Conservation (phyloP, 176 grass and related monocot species). For the Zoysia japonica region DNA sequence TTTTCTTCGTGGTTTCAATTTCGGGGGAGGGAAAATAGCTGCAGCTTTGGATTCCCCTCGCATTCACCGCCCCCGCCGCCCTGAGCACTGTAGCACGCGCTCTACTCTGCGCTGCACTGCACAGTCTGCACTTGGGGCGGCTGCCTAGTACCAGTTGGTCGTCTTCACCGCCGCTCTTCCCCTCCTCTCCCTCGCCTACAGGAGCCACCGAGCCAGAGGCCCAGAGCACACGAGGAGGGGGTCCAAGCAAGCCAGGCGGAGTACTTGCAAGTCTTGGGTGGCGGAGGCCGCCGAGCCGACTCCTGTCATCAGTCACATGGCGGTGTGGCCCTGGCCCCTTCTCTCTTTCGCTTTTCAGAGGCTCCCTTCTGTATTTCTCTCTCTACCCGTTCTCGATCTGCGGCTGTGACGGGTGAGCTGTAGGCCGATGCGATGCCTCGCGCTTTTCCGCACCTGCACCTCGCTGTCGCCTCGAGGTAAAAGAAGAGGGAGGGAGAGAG, state of each 20-base stretch:
- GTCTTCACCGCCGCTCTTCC: background rate
- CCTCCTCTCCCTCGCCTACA: background rate
- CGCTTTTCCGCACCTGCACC: conserved; percentile 24
- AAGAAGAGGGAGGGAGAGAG: background rate
- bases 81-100: background rate
- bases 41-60: conserved; percentile 52
- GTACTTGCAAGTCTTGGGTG: no score
- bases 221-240: conserved; percentile 1
- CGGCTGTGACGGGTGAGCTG: conserved; percentile 20
- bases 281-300: no score
- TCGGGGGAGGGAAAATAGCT: background rate
- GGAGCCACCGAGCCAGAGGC: background rate
- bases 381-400: background rate
- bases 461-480: background rate
- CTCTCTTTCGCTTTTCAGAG: conserved; percentile 19
- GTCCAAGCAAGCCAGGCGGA: background rate
- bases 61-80: conserved; percentile 27
- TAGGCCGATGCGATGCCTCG: background rate
- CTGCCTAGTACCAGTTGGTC: background rate
- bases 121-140: background rate
- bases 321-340: background rate
- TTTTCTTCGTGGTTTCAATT: background rate
- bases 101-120: background rate
- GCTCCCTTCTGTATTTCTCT: background rate
- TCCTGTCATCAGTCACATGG: background rate